phyloP scores from a whole-genome alignment of 768 basidiomycete genomes.

The Leccinellum luteum region DNA sequence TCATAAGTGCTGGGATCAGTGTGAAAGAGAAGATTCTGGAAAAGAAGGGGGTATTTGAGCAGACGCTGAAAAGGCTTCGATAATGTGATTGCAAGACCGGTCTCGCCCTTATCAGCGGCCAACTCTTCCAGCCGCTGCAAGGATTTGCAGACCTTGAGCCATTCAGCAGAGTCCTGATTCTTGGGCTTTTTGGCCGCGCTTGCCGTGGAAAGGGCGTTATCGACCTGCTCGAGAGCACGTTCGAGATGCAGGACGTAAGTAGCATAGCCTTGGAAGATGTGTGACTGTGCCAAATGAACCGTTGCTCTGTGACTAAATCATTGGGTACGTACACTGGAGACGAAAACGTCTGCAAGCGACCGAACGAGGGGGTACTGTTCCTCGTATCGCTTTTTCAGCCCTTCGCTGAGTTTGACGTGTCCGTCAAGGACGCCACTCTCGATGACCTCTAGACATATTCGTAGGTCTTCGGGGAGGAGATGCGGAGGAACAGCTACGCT shows the following conservation, averaged over 20 bases:
- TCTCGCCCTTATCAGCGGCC: conserved; percentile 87
- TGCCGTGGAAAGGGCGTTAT: conserved; percentile 66
- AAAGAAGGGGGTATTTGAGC: conserved; percentile 94
- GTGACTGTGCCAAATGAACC: conserved; percentile 55
- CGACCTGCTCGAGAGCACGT: conserved; percentile 83
- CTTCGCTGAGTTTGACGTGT: conserved; percentile 81
- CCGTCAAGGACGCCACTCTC: conserved; percentile 86
- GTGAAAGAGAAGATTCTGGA: conserved; percentile 95
- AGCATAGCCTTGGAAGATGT: conserved; percentile 91
- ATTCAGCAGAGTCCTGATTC: conserved; percentile 77
- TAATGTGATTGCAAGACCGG: conserved; percentile 89
- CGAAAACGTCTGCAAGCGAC: conserved; percentile 94
- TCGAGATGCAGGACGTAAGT: conserved; percentile 94
- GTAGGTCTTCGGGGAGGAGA: conserved; percentile 84
- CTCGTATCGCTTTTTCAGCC: conserved; percentile 86
- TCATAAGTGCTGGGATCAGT: conserved; percentile 97
- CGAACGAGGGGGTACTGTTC: conserved; percentile 95
- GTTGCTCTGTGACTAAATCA: conserved; percentile 7
- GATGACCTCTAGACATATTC: conserved; percentile 82
- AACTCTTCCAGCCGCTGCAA: conserved; percentile 75
- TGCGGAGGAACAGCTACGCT: conserved; percentile 63
- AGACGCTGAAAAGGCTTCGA: conserved; percentile 97
- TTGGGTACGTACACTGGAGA: conserved; percentile 74
- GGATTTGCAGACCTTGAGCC: conserved; percentile 73
- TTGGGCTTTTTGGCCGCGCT: conserved; percentile 71